Conservation (phyloP, 768 basidiomycete species). For the Termitomyces sp. region DNA sequence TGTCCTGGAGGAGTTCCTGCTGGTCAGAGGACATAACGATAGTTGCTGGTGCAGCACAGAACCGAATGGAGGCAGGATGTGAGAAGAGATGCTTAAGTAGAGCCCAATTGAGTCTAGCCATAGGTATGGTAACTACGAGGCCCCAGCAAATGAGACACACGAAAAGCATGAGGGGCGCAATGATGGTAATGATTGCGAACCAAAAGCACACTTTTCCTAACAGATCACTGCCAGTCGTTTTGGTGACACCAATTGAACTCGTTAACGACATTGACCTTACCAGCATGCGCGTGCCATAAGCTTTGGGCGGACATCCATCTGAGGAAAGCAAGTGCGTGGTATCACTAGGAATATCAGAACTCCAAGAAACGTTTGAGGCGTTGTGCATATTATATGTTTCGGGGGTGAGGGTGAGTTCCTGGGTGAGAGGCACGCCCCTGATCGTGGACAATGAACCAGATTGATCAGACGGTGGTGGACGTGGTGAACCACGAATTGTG, state of each 20-base stretch:
- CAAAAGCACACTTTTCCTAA: conserved; percentile 81
- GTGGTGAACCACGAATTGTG: conserved; percentile 31
- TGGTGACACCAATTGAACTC: conserved; percentile 23
- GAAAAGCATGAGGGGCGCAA: conserved; percentile 84
- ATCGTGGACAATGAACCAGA: conserved; percentile 14
- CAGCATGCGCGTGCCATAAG: conserved; percentile 59
- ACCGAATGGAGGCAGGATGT: conserved; percentile 82
- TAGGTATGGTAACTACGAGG: conserved; percentile 92
- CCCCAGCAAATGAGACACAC: conserved; percentile 93
- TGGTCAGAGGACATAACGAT: conserved; percentile 44
- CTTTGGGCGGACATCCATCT: conserved; percentile 41
- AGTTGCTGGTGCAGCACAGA: conserved; percentile 80
- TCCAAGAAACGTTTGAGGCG: conserved; percentile 37
- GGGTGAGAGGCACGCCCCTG: conserved; percentile 31
- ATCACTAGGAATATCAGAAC: conserved; percentile 35
- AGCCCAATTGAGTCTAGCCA: conserved; percentile 98
- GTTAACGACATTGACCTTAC: conserved; percentile 25
- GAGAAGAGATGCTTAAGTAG: conserved; percentile 76
- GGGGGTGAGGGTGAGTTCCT: conserved; percentile 39
- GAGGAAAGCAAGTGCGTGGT: conserved; percentile 37
- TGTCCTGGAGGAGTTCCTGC: conserved; percentile 18
- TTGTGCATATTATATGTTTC: conserved; percentile 26
- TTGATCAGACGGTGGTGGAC: conserved; percentile 10
- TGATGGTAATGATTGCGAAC: conserved; percentile 65
- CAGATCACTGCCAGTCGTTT: conserved; percentile 37